Percentiles rank a stretch among this genome's conserved stretches.
Conservation (phyloP, 1,139 yeast genomes). For the Candida pseudoviswanathii region DNA sequence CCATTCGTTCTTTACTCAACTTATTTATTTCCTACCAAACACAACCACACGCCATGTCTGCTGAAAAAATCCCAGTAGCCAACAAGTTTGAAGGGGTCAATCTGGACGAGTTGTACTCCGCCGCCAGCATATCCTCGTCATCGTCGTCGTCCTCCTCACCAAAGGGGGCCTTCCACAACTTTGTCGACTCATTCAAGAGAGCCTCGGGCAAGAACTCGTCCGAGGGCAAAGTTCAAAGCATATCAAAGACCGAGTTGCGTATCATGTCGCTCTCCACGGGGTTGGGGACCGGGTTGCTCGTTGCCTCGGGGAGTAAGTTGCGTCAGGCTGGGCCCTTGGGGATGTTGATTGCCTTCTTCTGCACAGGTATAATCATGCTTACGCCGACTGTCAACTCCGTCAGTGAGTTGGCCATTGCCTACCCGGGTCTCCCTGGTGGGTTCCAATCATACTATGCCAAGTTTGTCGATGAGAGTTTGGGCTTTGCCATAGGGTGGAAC, state of each 20-base stretch:
- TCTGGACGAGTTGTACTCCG: slow-evolving; percentile 1
- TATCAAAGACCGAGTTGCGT: slow-evolving; percentile 35
- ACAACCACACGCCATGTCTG: background rate
- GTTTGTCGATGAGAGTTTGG: slow-evolving; percentile 40
- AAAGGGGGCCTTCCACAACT: slow-evolving; percentile 16
- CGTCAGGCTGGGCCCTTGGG: slow-evolving; percentile 41
- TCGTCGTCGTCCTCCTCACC: background rate
- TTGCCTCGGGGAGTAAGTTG: slow-evolving; percentile 37
- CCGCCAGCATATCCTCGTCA: slow-evolving; percentile 1
- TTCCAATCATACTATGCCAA: slow-evolving; percentile 42
- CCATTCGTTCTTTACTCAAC: background rate
- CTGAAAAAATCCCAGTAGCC: background rate
- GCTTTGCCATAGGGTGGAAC: slow-evolving; percentile 46
- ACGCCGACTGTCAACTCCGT: slow-evolving; percentile 34
- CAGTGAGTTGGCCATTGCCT: slow-evolving; percentile 40
- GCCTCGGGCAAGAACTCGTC: slow-evolving; percentile 14
- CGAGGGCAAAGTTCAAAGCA: slow-evolving; percentile 10
- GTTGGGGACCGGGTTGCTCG: slow-evolving; percentile 46
- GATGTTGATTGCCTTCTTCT: slow-evolving; percentile 35
- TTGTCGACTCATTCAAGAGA: slow-evolving; percentile 20
- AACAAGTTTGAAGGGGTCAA: background rate
- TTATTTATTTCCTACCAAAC: background rate
- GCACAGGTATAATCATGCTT: slow-evolving; percentile 34
- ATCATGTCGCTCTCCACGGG: slow-evolving; percentile 47
- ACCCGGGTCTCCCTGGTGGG: slow-evolving; percentile 40